Base-by-base conservation (phyloP, 1,284 basidiomycete species). In the Boletellus deceptivus region DNA sequence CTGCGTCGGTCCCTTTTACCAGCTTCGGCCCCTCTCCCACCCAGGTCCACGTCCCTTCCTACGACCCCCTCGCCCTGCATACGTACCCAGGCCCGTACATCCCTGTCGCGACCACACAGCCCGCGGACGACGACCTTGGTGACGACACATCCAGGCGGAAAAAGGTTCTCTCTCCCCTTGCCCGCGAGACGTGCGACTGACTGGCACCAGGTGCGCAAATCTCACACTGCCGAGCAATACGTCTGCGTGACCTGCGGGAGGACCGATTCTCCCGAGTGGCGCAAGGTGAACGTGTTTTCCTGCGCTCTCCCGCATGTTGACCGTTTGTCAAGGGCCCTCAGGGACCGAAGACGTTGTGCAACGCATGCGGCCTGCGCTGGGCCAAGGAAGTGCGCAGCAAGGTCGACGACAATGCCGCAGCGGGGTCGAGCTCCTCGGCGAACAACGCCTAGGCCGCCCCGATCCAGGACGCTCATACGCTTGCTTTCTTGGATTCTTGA, bases 271-370 rank as follows among this genome's bases (percentile, higher is more conserved):
- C 89, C 85, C 1, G 89, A 88, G 71, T 91, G 85, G 91, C 80
- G 86, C 62, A 93, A 88, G 80, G 89, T 85, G 50, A 49, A 52
- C 51, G 39, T 54, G 45, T 50, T 47, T 34, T 43, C 35, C 24
- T 47, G 55, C 40, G 46, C 22, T 27, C n/a, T 41, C 14, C 37
- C 24, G 48, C 40, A 40, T 55, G 55, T 62, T 62, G 17, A 53
- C 34, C 55, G 46, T 31, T 50, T 55, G 54, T 55, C 3, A 64
- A 91, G 84, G 89, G 89, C 17, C 90, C 89, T 1, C 75, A 76
- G 51, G 91, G 91, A 33, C 86, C 89, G 3, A 93, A 93, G 71
- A 93, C 91, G 11, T 72, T 93, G 11, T 93, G 91, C 72, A 93
- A 93, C 64, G 91, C 91, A 1, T 93, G 90, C 57, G 90, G 90